A percentile compares a stretch with the other conserved stretches of the same genome.
These are phyloP conservation scores for Colletotrichum cordylinicola DNA, from an alignment of 2,329 filamentous ascomycete genomes.

Conservation along the genomic window DNA sequence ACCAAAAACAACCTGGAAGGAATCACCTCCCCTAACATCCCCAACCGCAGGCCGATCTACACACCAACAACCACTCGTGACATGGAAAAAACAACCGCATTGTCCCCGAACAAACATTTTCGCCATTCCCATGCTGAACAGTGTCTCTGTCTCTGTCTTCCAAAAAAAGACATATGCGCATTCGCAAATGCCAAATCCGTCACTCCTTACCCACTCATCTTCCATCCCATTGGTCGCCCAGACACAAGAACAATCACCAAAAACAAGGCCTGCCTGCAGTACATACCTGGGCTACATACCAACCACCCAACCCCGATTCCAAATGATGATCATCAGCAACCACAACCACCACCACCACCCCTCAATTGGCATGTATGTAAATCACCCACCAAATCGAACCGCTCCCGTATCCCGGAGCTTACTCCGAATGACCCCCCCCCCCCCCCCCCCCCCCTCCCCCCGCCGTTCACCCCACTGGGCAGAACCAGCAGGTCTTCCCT, in stretches of 20 bases:
- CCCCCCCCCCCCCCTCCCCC: too few relatives aligned
- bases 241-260: neutral
- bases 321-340: neutral
- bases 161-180: neutral
- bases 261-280: neutral
- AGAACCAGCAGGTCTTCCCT: too few relatives aligned
- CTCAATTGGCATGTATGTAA: neutral
- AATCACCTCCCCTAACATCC: neutral
- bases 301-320: neutral
- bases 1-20: neutral
- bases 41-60: neutral
- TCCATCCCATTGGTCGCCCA: neutral
- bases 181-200: neutral
- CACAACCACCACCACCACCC: neutral
- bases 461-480: too few relatives aligned
- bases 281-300: neutral
- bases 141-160: neutral
- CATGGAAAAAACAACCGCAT: neutral
- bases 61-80: neutral
- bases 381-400: neutral
- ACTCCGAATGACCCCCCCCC: neutral
- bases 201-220: neutral
- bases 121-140: neutral
- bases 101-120: neutral
- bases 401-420: constrained; percentile 13